A percentile compares a stretch with the other conserved stretches of the same genome.
These are phyloP conservation scores for Teunomyces funiuensis DNA, from an alignment of 805 yeast species.

Conservation along the genomic window DNA sequence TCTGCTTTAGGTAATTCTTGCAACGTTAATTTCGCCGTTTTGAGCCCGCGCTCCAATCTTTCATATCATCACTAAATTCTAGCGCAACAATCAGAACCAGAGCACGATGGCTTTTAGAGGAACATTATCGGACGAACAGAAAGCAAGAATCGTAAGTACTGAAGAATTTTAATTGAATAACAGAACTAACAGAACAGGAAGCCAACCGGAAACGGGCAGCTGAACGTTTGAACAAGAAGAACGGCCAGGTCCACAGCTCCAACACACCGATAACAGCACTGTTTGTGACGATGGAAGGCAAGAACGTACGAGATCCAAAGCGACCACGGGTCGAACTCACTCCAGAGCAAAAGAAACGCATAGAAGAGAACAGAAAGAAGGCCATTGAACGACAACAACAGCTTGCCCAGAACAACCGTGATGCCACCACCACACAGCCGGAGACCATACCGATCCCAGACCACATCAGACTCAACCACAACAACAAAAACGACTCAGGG, in stretches of 20 bases:
- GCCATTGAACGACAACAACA: conserved; percentile 47
- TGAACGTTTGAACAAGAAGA: conserved; percentile 49
- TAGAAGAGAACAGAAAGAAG: conserved; percentile 53
- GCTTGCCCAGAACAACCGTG: conserved; percentile 34
- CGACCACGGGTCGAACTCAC: conserved; percentile 38
- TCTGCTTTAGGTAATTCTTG: too few species aligned
- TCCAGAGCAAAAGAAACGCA: conserved; percentile 47
- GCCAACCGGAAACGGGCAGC: conserved; percentile 63
- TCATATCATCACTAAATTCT: too few species aligned
- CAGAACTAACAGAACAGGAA: conserved; percentile 41
- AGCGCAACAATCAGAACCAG: too few species aligned
- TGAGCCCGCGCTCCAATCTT: too few species aligned
- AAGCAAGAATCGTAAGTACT: conserved; percentile 29
- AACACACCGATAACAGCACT: conserved; percentile 1
- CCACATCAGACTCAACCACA: conserved; percentile 13
- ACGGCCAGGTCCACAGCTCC: not conserved
- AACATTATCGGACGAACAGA: conserved; percentile 2
- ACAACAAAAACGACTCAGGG: conserved; percentile 12
- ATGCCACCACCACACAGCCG: conserved; percentile 26
- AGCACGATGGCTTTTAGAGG: conserved; percentile 1
- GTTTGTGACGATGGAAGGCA: conserved; percentile 5
- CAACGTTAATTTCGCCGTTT: too few species aligned
- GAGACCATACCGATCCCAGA: not conserved
- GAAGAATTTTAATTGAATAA: not conserved
- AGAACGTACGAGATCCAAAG: conserved; percentile 11